Evolutionary conservation across 2,329 filamentous ascomycete genomes (phyloP), one percentile per base, ranked within the genome.

Genomic region (Aspergillus sp.): DNA sequence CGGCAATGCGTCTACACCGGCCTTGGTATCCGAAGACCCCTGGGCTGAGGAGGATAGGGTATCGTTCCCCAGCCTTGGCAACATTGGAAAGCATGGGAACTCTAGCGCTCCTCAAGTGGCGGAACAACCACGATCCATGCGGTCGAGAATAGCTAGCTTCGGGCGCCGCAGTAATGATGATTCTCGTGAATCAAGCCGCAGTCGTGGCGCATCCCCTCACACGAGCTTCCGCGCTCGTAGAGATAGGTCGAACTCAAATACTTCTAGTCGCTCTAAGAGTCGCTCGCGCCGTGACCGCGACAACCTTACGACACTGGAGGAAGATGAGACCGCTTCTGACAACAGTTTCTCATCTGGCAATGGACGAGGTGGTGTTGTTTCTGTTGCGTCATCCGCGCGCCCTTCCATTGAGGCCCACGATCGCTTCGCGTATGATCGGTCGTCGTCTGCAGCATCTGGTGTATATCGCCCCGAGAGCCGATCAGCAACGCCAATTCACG

Each of bases 211-310:
- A 33, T 75, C 72, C 5, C 72, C 80, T 19, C 69, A 73, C 51
- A 68, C 79, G 4, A 74, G 69, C 57, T 72, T 71, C 61, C 71
- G 70, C 49, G 73, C 73, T 19, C 73, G 70, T 27, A 75, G 83
- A 51, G 80, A 83, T 59, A 80, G 84, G 50, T 84, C 84, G 5
- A 80, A 78, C 61, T 86, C 84, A 6, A 79, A 81, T 54, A 75
- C 79, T 3, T 80, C 78, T 51, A 79, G 77, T 27, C 79, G 83
- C 27, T 85, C 83, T 7, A 80, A 80, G 61, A 86, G 83, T 66
- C 80, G 81, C 42, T 74, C 75, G 44, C 73, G 79, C 45, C 79
- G 80, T 27, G 82, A 85, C 37, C 80, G 80, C 30, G 82, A 85
- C 52, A 83, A 85, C 62, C 67, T 83, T 3, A 78, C 79, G 58